phyloP scores from a whole-genome alignment of 108 stramenopile genomes.

The Cylindrotheca fusiformis region DNA sequence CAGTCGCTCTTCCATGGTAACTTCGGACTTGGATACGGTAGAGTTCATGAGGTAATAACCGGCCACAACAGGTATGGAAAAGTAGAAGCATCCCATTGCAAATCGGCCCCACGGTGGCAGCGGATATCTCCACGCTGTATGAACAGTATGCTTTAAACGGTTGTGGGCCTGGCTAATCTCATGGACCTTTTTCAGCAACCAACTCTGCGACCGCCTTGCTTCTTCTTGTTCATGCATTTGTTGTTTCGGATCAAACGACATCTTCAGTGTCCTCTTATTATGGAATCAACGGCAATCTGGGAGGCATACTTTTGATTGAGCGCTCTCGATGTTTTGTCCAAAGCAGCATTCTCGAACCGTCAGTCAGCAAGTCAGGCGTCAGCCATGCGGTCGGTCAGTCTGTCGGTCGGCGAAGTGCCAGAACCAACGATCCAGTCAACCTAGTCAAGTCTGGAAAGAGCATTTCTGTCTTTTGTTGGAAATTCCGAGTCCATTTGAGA shows the following conservation, averaged over 20 bases:
- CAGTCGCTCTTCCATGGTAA: constrained; percentile 53
- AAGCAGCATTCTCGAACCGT: too few species aligned
- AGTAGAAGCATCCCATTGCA: constrained; percentile 77
- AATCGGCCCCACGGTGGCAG: constrained; percentile 61
- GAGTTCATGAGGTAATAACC: constrained; percentile 69
- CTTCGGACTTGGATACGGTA: constrained; percentile 58
- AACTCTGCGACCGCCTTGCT: constrained; percentile 9
- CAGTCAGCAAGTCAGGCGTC: too few species aligned
- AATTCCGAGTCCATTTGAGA: too few species aligned
- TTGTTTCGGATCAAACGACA: constrained; percentile 15
- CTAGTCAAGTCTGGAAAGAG: too few species aligned
- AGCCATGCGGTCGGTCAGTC: too few species aligned
- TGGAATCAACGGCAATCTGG: too few species aligned
- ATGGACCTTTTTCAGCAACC: constrained; percentile 14
- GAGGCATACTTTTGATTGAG: too few species aligned
- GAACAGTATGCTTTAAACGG: constrained; percentile 41
- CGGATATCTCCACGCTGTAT: constrained; percentile 68
- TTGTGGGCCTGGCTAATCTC: constrained; percentile 35
- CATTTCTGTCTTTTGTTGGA: too few species aligned
- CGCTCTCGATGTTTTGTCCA: too few species aligned
- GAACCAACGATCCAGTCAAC: too few species aligned
- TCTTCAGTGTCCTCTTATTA: too few species aligned
- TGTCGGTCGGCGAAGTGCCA: too few species aligned
- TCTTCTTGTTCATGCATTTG: constrained; percentile 4
- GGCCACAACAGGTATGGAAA: constrained; percentile 65